These are phyloP conservation scores for Stephania japonica DNA, from an alignment of 164 flowering plant species.

Conservation along the genomic window DNA sequence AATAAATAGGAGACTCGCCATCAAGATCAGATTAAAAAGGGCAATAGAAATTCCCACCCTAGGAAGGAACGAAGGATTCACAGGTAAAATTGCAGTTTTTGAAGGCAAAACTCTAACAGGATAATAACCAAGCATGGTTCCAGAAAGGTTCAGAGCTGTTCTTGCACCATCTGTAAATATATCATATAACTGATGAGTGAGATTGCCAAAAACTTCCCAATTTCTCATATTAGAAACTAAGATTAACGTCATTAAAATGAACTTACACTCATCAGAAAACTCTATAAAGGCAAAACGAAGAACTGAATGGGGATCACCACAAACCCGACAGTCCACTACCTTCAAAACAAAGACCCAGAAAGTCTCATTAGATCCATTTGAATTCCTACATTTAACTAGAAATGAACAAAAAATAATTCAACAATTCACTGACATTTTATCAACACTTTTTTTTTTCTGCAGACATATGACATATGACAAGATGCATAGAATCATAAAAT, in stretches of 20 bases:
- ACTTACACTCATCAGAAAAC: conserved; percentile 88
- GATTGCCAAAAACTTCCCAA: neutral
- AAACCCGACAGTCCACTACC: conserved; percentile 98
- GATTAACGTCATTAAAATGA: conserved; percentile 1
- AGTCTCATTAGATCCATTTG: neutral
- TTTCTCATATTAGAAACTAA: conserved; percentile 5
- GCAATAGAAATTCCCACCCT: conserved; percentile 37
- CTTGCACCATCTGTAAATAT: conserved; percentile 75
- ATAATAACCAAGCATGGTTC: conserved; percentile 94
- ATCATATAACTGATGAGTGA: neutral
- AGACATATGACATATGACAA: neutral
- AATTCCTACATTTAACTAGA: neutral
- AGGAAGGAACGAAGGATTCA: conserved; percentile 91
- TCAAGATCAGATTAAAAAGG: neutral
- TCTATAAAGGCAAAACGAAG: conserved; percentile 95
- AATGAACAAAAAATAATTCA: neutral
- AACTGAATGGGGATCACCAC: conserved; percentile 95
- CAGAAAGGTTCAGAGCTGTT: conserved; percentile 74
- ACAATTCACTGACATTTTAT: neutral
- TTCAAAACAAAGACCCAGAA: conserved; percentile 25
- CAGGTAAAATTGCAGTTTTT: conserved; percentile 98
- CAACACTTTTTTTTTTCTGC: neutral
- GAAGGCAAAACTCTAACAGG: conserved; percentile 96
- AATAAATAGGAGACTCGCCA: neutral
- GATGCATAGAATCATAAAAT: neutral